Evolutionary conservation across 23 red algal genomes (phyloP), one percentile per base, ranked within the genome.

Genomic region (Gracilaria domingensis): DNA sequence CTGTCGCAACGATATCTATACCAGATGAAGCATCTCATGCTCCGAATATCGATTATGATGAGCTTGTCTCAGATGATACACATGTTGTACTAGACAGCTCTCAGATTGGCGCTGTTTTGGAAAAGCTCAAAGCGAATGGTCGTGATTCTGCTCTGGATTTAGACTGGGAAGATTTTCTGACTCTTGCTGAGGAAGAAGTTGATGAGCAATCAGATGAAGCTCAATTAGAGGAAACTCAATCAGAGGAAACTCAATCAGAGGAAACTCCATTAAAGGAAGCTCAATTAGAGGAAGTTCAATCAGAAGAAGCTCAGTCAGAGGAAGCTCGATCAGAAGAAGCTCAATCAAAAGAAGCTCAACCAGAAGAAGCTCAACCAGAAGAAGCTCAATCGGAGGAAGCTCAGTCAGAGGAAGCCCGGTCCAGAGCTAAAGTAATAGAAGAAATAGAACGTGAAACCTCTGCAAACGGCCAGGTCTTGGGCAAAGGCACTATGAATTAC

Each of bases 31-130:
- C 1, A 12, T 49, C 72, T 9, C 72, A 77, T 51, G 39, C 42
- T 4, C 72, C 42, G 11, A 51, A 77, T 51, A 11, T 77, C n/a
- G 40, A 77, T 34, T 77, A 81, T 29, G 92, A 94, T 53, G 92
- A 87, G 6, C 38, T 94, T 35, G 92, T 81, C 38, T 78, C 49
- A 13, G 92, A 94, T 72, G 92, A 94, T 74, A 70, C 82, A 32
- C 82, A 94, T 82, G 65, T 94, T 44, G 92, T 94, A 32, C 36
- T 94, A 25, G 82, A 94, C 60, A 54, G 83, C 57, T 64, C 45
- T 9, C 81, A 94, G 29, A 72, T 94, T 18, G 49, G 55, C 23
- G 13, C 44, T 4, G 72, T 94, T 29, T 37, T 94, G 18, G 92
- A 87, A 39, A 61, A 94, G 45, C 44, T 94, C 82, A 71, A 75